Evolutionary conservation across 768 basidiomycete genomes (phyloP).

Genomic region (Tricholoma matsutake): DNA sequence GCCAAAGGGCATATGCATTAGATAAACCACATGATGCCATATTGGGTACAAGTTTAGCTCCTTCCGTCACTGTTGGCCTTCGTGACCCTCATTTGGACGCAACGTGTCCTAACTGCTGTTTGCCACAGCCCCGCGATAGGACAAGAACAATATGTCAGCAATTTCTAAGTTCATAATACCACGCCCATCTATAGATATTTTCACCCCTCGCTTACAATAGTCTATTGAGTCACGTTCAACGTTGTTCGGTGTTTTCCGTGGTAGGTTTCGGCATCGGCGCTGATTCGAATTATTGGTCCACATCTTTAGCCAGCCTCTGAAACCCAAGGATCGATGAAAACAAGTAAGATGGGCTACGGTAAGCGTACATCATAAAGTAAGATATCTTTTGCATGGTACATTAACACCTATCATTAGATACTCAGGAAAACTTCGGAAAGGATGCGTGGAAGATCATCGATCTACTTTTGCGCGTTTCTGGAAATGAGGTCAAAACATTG

Average conservation of each 20-base stretch:
- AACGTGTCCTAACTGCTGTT: slow-evolving; percentile 12
- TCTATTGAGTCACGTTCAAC: slow-evolving; percentile 1
- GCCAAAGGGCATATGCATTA: neutral
- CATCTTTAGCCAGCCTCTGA: neutral
- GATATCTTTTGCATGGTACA: neutral
- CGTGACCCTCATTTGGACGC: slow-evolving; percentile 1
- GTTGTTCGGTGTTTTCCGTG: too few relatives aligned
- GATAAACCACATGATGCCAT: neutral
- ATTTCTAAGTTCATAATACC: slow-evolving; percentile 9
- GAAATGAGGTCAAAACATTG: slow-evolving; percentile 25
- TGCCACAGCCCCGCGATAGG: neutral
- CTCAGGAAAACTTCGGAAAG: neutral
- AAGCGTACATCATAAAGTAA: slow-evolving; percentile 1
- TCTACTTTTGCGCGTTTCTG: slow-evolving; percentile 15
- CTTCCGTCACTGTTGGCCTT: neutral
- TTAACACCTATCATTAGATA: neutral
- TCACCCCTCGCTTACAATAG: neutral
- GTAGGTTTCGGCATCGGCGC: neutral
- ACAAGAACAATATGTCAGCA: neutral
- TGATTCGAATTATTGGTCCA: too few relatives aligned
- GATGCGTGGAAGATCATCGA: neutral
- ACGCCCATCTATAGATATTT: slow-evolving; percentile 4
- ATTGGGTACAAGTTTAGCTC: neutral
- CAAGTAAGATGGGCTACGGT: neutral
- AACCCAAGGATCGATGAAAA: neutral